Evolutionary conservation across 306 rosid species (phyloP), one percentile per base, ranked within the genome.

Genomic region (Dryas octopetala): DNA sequence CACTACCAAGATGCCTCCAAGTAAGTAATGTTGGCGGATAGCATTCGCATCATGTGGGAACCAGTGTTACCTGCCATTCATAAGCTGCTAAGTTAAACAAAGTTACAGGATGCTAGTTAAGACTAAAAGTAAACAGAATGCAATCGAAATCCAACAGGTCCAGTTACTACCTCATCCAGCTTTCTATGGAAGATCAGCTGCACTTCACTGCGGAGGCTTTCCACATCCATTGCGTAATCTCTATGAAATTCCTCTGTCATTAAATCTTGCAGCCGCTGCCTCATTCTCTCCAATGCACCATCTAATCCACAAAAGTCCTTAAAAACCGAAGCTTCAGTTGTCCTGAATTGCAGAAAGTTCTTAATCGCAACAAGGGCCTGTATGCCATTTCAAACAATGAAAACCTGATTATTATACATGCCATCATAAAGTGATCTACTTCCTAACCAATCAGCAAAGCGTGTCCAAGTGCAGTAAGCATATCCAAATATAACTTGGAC

Each of bases 351-450:
- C 86, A 94, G 76, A 70, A 91, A 91, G 80, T 76, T 91, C 81
- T 82, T 95, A 68, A 90, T 85, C 3, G 93, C 85, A 12, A 75
- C 58, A 26, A 91, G 96, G 68, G 91, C 93, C 98, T 95, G 93
- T 64, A 61, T 53, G 58, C 50, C 14, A 43, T 45, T 72, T 10
- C 46, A 59, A 47, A 23, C 6, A 10, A 73, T 8, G 11, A 57
- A 16, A 4, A 57, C 7, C 38, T 3, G 63, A 2, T 40, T 0
- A 41, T 47, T 9, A 69, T 32, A 44, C 41, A 32, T 62, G 28
- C 66, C 66, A 50, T 40, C 4, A 48, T 12, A 16, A 43, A 17
- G 8, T 71, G 23, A 76, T 26, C 52, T 52, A 13, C 70, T 23
- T 65, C 16, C 38, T 64, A 13, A 55, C 11, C 43, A 50, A 50